Conservation (phyloP, 2,329 filamentous ascomycete species). For the Helminthosporium solani region DNA sequence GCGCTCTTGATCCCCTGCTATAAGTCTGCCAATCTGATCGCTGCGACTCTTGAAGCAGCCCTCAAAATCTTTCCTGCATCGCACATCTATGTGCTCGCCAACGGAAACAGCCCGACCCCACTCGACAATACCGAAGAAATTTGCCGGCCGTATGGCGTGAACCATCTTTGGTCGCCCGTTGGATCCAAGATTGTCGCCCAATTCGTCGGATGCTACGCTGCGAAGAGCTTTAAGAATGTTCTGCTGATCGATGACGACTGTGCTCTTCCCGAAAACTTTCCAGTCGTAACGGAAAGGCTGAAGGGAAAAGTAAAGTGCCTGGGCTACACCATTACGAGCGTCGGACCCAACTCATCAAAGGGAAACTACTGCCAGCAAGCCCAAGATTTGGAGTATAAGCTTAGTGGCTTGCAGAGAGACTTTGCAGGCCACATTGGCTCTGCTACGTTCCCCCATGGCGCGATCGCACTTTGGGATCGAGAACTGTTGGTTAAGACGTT, state of each 20-base stretch:
- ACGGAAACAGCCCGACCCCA: slow-evolving; percentile 50
- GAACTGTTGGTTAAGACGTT: slow-evolving; percentile 50
- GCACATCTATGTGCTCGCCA: slow-evolving; percentile 52
- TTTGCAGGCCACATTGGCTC: slow-evolving; percentile 50
- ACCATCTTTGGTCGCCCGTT: slow-evolving; percentile 52
- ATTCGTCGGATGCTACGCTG: slow-evolving; percentile 51
- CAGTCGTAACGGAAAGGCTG: slow-evolving; percentile 49
- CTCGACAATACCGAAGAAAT: slow-evolving; percentile 52
- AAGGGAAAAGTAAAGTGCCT: slow-evolving; percentile 47
- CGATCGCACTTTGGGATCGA: slow-evolving; percentile 52
- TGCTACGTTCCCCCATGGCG: slow-evolving; percentile 54
- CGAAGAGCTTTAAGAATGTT: slow-evolving; percentile 48
- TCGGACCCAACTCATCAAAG: slow-evolving; percentile 39
- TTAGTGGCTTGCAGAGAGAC: slow-evolving; percentile 49
- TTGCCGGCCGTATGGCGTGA: slow-evolving; percentile 47
- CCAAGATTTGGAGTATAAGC: slow-evolving; percentile 56
- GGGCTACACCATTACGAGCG: slow-evolving; percentile 53
- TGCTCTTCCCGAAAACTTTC: slow-evolving; percentile 50
- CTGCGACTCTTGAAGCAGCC: slow-evolving; percentile 47
- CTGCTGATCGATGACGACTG: slow-evolving; percentile 55
- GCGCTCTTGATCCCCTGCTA: slow-evolving; percentile 53
- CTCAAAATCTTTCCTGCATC: slow-evolving; percentile 49
- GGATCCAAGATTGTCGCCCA: slow-evolving; percentile 54
- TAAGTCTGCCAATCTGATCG: slow-evolving; percentile 48
- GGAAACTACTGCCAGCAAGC: slow-evolving; percentile 48